These are phyloP conservation scores for Penicillium fuscoglaucum DNA, from an alignment of 2,329 filamentous ascomycete species.

Conservation along the genomic window DNA sequence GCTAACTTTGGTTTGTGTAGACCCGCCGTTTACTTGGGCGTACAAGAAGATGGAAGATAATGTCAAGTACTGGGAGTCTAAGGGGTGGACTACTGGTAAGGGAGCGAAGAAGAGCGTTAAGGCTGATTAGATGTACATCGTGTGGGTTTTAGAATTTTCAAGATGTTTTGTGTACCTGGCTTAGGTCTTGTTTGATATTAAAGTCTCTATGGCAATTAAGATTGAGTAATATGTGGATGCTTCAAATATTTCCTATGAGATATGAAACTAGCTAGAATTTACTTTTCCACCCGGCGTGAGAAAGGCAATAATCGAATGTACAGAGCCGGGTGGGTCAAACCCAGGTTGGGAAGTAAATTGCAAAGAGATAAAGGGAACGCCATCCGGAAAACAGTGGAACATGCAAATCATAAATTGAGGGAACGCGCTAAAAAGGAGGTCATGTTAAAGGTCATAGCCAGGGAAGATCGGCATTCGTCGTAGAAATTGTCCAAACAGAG, in stretches of 20 bases:
- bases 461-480: conserved; percentile 3
- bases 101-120: conserved; percentile 40
- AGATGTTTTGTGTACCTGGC: not conserved
- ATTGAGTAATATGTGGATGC: not conserved
- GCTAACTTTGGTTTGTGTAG: conserved; percentile 15
- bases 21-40: conserved; percentile 46
- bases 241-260: not conserved
- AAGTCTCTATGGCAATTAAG: not conserved
- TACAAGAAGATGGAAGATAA: conserved; percentile 53
- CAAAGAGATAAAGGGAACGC: not conserved
- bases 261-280: not conserved
- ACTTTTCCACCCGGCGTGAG: not conserved
- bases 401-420: not conserved
- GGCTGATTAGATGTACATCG: conserved; percentile 26
- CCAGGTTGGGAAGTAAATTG: not conserved
- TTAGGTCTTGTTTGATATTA: not conserved
- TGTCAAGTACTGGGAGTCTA: conserved; percentile 46
- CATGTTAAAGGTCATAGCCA: not conserved
- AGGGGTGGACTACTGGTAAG: conserved; percentile 35
- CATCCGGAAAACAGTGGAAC: not conserved
- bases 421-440: not conserved
- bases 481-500: not conserved
- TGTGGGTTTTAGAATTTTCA: not conserved
- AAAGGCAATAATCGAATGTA: not conserved
- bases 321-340: not conserved